These are phyloP conservation scores for Ilex asprella DNA, from an alignment of 257 asterid genomes.

Conservation along the genomic window DNA sequence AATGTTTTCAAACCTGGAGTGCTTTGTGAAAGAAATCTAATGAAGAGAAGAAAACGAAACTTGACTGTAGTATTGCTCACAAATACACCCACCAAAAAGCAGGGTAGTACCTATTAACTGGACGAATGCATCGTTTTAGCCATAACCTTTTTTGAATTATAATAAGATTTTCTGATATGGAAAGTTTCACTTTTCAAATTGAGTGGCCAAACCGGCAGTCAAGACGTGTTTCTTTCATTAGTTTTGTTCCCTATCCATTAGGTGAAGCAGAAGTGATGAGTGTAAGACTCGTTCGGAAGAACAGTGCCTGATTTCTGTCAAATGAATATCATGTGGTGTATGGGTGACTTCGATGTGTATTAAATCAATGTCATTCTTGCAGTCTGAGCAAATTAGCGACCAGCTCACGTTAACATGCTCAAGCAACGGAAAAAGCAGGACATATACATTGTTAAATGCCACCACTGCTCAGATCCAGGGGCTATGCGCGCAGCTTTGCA, in stretches of 20 bases:
- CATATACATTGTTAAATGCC: conserved; percentile 42
- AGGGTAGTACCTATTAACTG: not conserved
- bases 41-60: too few relatives aligned
- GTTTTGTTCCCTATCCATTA: not conserved
- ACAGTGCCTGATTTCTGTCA: not conserved
- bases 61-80: too few relatives aligned
- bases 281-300: not conserved
- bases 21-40: not conserved
- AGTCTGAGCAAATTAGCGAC: conserved; percentile 68
- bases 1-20: not conserved
- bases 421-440: conserved; percentile 41
- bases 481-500: conserved; percentile 71
- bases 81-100: too few relatives aligned
- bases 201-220: too few relatives aligned
- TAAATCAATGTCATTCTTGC: conserved; percentile 14
- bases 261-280: not conserved
- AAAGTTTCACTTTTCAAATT: not conserved
- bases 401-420: conserved; percentile 66
- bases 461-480: conserved; percentile 60
- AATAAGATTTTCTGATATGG: too few relatives aligned
- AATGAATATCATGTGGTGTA: not conserved
- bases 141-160: too few relatives aligned
- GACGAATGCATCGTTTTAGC: too few relatives aligned
- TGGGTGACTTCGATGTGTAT: not conserved
- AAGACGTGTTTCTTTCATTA: too few relatives aligned